Base-by-base conservation (phyloP, 73 alveolate species). In the Tetrahymena borealis region DNA sequence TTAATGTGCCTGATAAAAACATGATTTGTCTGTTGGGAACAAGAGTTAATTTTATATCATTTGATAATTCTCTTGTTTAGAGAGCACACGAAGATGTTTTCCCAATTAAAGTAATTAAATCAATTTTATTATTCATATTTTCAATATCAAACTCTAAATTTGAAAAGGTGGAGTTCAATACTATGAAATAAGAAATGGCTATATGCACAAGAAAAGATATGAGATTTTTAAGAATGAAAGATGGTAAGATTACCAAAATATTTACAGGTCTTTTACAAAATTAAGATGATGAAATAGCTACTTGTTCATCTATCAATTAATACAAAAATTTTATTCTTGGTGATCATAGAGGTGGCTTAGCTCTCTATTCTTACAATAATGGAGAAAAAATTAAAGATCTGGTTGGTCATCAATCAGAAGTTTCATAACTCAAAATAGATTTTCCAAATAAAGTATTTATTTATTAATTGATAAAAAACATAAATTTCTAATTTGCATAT, bases 11-110 rank as follows among this genome's bases (percentile, higher is more conserved):
- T 1, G 95, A 93, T 79, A 38, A 79, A 32, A 31, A 15, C 6
- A 38, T 39, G 40, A 90, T 93, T 4, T 93, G 95, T 40, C 79
- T 93, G n/a, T 33, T 93, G 3, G 95, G 95, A 11, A 79, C 95
- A 8, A 38, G 95, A 93, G 93, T 93, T 10, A 93, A 93, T 85
- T 28, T 93, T 20, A 40, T 93, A 10, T 79, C 77, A 85, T 93
- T 93, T 36, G 95, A 93, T 38, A 93, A 60, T 18, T 60, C 85
- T 3, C n/a, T 24, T n/a, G 28, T n/a, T 60, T 60, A 60, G 28
- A 60, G 28, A 60, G 85, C 85, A 18, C n/a, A 60, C 28, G 85
- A 60, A 28, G 85, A 60, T 60, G 28, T 60, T 2, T 60, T 24
- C 28, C 85, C 85, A 13, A 60, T 60, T 1, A 60, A 60, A 35